Evolutionary conservation across 768 basidiomycete species (phyloP), one percentile per base, ranked within the genome.

Genomic region (Hydnomerulius pinastri): DNA sequence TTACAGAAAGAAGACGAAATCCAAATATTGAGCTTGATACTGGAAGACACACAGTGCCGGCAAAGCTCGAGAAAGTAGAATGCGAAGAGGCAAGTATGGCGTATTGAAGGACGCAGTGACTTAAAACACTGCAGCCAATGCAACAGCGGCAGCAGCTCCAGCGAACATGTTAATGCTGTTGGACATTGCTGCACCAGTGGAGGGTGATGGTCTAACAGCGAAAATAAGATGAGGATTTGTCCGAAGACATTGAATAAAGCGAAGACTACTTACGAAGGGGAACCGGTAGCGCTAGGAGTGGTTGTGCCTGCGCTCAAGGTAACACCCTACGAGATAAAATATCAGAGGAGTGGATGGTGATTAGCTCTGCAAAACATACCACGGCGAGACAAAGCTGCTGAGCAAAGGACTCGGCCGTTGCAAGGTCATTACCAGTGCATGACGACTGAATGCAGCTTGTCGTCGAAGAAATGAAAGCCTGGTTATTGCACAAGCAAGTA

Each of bases 401-500:
- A 6, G 83, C 76, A 46, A 62, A 65, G 0, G 47, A 17, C 43
- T 77, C 62, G n/a, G 85, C 79, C 11, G 43, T 57, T 21, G 56
- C 27, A 49, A 83, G 71, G 60, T 86, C 82, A 10, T 29, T 32
- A 40, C 74, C 77, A 0, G 56, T 52, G 72, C 86, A 87, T n/a
- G 66, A 55, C 4, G 42, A 30, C 43, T 63, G 18, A 53, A 86
- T 77, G 67, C 86, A 87, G 0, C 57, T 1, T 30, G 80, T 78
- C 40, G 76, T 74, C 46, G 63, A 61, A 32, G 49, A 41, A 52
- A 86, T 57, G 60, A 85, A 87, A 1, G 49, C n/a, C 17, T 56
- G 0, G 61, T 69, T 71, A 5, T 69, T 66, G 76, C 86, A 88
- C 25, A 86, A 69, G 58, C 89, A 91, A 23, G 56, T 54, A 60